phyloP scores from a whole-genome alignment of 164 flowering plant genomes.

The Liriodendron chinense region DNA sequence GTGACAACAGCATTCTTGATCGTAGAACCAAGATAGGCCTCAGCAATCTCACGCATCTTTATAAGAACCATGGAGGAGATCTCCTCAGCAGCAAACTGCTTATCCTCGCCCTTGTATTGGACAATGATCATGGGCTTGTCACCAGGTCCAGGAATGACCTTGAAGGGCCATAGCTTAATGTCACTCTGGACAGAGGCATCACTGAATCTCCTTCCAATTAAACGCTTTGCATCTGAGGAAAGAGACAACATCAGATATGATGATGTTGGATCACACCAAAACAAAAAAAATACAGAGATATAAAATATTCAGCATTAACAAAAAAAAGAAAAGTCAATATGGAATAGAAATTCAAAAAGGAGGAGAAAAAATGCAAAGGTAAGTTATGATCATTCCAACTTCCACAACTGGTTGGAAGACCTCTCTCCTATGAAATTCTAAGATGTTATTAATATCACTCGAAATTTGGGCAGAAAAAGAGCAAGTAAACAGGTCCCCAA shows the following conservation, averaged over 20 bases:
- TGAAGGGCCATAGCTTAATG: conserved; percentile 40
- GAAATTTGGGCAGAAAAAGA: too few species aligned
- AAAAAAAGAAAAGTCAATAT: not conserved
- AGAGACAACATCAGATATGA: not conserved
- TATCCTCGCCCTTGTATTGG: conserved; percentile 43
- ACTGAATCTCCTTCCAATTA: conserved; percentile 43
- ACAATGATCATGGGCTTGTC: conserved; percentile 41
- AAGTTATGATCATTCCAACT: too few species aligned
- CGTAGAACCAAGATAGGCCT: conserved; percentile 53
- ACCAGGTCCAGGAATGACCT: conserved; percentile 29
- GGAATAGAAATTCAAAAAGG: too few species aligned
- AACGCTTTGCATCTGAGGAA: conserved; percentile 42
- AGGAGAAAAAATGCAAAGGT: not conserved
- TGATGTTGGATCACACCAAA: not conserved
- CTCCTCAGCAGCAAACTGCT: conserved; percentile 67
- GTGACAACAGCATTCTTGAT: conserved; percentile 68
- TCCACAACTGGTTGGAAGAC: too few species aligned
- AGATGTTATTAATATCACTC: too few species aligned
- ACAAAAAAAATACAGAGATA: not conserved
- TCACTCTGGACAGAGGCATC: conserved; percentile 42
- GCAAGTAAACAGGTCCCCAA: too few species aligned
- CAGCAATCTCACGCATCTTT: conserved; percentile 68
- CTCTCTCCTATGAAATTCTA: too few species aligned
- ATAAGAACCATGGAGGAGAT: conserved; percentile 63
- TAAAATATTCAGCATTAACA: not conserved